Conservation (phyloP, 352 stramenopile species). For the Pythium apleroticum region DNA sequence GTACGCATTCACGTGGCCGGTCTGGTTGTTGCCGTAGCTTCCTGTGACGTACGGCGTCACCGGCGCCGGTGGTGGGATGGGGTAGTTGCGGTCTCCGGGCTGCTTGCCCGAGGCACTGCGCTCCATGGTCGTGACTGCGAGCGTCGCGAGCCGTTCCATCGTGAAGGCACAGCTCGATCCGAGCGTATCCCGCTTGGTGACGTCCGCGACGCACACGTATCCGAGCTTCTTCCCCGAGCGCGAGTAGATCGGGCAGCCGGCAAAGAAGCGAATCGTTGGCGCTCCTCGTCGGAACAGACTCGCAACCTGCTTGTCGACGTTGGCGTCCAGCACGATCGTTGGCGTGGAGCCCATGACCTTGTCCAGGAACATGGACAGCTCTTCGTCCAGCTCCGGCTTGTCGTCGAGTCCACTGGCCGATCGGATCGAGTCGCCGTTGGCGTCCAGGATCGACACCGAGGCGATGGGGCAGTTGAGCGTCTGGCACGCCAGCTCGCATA, state of each 20-base stretch:
- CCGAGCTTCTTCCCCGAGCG: constrained; percentile 65
- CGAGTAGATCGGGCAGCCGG: constrained; percentile 76
- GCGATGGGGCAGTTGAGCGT: constrained; percentile 81
- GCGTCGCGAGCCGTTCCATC: constrained; percentile 75
- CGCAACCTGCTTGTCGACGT: constrained; percentile 64
- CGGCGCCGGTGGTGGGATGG: constrained; percentile 17
- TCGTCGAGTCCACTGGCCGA: constrained; percentile 52
- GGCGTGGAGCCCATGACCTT: constrained; percentile 81
- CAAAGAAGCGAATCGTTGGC: constrained; percentile 71
- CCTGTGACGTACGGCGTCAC: constrained; percentile 18
- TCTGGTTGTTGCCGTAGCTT: constrained; percentile 29
- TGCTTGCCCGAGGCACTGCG: constrained; percentile 37
- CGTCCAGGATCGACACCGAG: constrained; percentile 67
- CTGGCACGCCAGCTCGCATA: constrained; percentile 80
- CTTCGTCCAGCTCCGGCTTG: constrained; percentile 49
- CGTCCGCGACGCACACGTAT: constrained; percentile 78
- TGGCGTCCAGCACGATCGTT: constrained; percentile 72
- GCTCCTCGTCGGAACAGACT: constrained; percentile 47
- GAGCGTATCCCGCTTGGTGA: constrained; percentile 73
- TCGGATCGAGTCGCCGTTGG: constrained; percentile 45
- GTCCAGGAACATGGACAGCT: constrained; percentile 66
- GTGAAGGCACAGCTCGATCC: constrained; percentile 72
- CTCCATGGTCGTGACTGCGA: constrained; percentile 81
- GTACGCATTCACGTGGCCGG: constrained; percentile 10
- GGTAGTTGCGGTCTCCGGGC: constrained; percentile 32